A percentile compares a stretch with the other conserved stretches of the same genome.
phyloP scores from a whole-genome alignment of 306 rosid species.

The Clitoria ternatea region DNA sequence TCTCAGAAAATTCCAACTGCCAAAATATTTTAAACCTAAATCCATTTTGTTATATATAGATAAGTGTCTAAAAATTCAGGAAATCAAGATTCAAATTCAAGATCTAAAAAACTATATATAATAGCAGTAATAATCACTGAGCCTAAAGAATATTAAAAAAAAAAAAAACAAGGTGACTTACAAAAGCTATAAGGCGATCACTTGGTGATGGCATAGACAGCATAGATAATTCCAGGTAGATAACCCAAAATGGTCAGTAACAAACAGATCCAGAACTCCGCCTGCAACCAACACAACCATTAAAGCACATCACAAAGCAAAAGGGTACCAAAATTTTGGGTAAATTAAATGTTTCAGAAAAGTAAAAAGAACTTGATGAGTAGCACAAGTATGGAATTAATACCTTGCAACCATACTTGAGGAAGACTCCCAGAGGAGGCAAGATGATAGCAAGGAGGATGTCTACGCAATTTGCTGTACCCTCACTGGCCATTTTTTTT shows the following conservation, averaged over 20 bases:
- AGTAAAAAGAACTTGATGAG: not conserved
- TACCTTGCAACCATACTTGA: conserved; percentile 73
- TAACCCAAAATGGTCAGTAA: conserved; percentile 63
- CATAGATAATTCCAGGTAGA: conserved; percentile 81
- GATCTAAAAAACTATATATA: no score
- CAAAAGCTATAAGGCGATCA: conserved; percentile 24
- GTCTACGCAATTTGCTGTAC: conserved; percentile 57
- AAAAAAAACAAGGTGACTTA: conserved; percentile 26
- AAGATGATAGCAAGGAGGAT: conserved; percentile 70
- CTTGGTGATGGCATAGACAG: conserved; percentile 67
- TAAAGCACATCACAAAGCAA: no score
- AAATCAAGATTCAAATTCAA: no score
- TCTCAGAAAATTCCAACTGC: not conserved
- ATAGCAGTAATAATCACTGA: no score
- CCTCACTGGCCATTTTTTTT: conserved; percentile 40
- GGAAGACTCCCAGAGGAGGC: conserved; percentile 91
- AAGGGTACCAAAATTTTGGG: not conserved
- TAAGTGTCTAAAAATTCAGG: no score
- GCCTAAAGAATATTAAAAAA: not conserved
- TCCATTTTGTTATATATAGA: no score
- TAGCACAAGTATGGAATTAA: not conserved
- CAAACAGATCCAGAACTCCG: conserved; percentile 88
- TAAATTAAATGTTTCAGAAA: not conserved
- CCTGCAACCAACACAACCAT: conserved; percentile 40
- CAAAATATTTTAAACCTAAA: not conserved